Conservation (phyloP, 1,284 basidiomycete genomes). For the Xerocomus amazonicus region DNA sequence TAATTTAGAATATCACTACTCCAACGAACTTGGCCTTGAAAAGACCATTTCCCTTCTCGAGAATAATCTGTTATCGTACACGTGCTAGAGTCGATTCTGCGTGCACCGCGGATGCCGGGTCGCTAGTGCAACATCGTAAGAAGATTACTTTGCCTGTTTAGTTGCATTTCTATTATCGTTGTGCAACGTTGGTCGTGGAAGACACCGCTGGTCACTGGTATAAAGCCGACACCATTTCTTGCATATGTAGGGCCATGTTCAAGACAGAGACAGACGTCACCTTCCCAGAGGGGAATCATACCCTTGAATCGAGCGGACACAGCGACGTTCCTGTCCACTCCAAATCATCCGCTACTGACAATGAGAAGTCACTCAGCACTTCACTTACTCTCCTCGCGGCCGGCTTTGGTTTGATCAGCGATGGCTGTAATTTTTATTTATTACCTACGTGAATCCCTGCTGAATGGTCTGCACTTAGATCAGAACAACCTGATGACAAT, state of each 20-base stretch:
- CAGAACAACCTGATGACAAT: conserved; percentile 70
- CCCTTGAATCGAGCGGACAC: background rate
- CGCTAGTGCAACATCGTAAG: no score
- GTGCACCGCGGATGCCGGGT: no score
- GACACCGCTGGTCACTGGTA: background rate
- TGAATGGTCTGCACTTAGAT: conserved; percentile 37
- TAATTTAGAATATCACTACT: background rate
- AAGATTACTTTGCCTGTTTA: no score
- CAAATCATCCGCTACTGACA: background rate
- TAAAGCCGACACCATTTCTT: background rate
- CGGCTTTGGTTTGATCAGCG: conserved; percentile 65
- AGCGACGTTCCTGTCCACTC: no score
- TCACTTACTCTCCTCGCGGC: conserved; percentile 64
- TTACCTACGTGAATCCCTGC: background rate
- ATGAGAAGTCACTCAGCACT: conserved; percentile 47
- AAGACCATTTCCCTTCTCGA: no score
- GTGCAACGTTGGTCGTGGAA: no score
- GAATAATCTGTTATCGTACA: no score
- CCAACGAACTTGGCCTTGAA: no score
- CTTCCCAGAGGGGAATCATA: conserved; percentile 9
- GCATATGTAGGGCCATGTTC: conserved; percentile 19
- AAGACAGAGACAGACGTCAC: conserved; percentile 14
- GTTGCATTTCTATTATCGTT: no score
- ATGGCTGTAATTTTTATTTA: conserved; percentile 52
- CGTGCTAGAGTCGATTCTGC: no score